phyloP scores from a whole-genome alignment of 768 basidiomycete species.

The Suillus cothurnatus region DNA sequence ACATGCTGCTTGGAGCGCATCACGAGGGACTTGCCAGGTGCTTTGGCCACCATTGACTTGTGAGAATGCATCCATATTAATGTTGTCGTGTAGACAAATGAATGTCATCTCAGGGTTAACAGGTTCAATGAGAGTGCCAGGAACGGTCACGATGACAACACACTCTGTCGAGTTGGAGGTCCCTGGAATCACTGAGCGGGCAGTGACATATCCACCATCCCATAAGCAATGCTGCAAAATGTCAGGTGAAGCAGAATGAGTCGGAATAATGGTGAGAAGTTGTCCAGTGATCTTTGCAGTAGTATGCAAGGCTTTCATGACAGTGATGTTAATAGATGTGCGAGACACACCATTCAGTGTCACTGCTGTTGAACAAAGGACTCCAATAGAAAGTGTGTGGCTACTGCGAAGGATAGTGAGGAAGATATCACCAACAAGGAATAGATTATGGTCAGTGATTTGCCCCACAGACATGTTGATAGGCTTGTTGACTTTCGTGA shows the following conservation, averaged over 20 bases:
- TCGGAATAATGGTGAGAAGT: not conserved
- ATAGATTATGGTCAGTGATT: not conserved
- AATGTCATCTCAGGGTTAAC: not conserved
- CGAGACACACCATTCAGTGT: not conserved
- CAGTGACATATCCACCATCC: not conserved
- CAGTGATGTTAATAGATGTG: not conserved
- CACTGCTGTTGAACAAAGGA: not conserved
- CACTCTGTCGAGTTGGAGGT: not conserved
- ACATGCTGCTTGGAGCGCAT: not conserved
- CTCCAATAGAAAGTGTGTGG: no score
- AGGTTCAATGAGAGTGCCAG: not conserved
- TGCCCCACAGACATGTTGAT: not conserved
- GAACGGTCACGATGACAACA: not conserved
- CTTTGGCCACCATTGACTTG: no score
- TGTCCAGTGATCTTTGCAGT: not conserved
- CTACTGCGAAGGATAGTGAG: not conserved
- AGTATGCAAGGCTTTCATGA: not conserved
- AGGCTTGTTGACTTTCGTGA: not conserved
- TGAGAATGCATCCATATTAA: no score
- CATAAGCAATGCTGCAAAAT: no score
- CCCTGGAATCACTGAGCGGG: not conserved
- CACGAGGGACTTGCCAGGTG: no score
- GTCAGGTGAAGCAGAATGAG: no score
- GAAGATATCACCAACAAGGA: not conserved
- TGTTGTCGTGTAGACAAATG: fast-evolving